Percentiles rank a stretch among this genome's conserved stretches.
Evolutionary conservation across 352 stramenopile genomes (phyloP).

Genomic region (Globisporangium ultimum): DNA sequence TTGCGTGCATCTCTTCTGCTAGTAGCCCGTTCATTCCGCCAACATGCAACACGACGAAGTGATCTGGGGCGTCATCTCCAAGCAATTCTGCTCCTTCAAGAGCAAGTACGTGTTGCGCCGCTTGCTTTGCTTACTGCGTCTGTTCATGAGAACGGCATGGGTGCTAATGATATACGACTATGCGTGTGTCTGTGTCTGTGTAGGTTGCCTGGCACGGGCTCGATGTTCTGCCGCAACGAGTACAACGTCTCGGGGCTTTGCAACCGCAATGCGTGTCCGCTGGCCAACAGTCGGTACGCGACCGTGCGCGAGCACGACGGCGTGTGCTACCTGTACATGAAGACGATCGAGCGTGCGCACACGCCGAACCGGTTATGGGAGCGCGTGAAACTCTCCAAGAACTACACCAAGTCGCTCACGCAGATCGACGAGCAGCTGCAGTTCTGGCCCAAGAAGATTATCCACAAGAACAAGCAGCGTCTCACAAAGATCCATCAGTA

Average conservation of each 20-base stretch:
- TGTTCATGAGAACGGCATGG: not conserved
- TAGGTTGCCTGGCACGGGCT: slow-evolving; percentile 69
- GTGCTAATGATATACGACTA: not conserved
- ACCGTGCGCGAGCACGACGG: slow-evolving; percentile 98
- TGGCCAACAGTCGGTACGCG: slow-evolving; percentile 98
- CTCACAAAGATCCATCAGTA: slow-evolving; percentile 99
- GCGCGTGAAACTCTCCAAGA: slow-evolving; percentile 96
- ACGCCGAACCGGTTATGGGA: slow-evolving; percentile 99
- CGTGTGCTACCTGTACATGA: slow-evolving; percentile 96
- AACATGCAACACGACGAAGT: slow-evolving; percentile 97
- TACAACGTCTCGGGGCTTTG: slow-evolving; percentile 99
- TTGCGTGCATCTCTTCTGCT: not conserved
- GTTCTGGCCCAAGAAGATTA: slow-evolving; percentile 97
- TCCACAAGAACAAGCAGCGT: slow-evolving; percentile 98
- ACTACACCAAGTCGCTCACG: slow-evolving; percentile 95
- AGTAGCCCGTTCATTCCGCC: not conserved
- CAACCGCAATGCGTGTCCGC: slow-evolving; percentile 94
- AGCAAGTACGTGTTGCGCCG: slow-evolving; percentile 72
- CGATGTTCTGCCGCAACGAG: slow-evolving; percentile 97
- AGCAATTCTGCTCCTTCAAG: slow-evolving; percentile 99
- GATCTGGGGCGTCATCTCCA: slow-evolving; percentile 98
- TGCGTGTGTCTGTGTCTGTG: not conserved
- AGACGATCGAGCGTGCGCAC: slow-evolving; percentile 98
- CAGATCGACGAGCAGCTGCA: slow-evolving; percentile 96
- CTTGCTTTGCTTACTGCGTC: not conserved